These are phyloP conservation scores for Oenanthe sinensis DNA, from an alignment of 129 eudicot genomes.

Conservation along the genomic window DNA sequence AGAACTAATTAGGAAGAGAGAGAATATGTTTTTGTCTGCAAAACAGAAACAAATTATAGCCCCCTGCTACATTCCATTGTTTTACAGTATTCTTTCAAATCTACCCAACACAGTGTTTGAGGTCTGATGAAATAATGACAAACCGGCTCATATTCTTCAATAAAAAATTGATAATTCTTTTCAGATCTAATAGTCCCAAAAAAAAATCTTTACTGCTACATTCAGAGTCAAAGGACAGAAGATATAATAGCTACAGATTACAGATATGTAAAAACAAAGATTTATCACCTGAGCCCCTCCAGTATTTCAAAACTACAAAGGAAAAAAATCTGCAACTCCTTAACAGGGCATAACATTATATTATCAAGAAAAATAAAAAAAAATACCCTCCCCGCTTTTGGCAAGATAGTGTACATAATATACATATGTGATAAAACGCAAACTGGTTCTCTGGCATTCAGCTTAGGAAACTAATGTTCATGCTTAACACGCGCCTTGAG, in stretches of 20 bases:
- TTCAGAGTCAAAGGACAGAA: neutral
- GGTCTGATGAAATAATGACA: constrained; percentile 83
- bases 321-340: neutral
- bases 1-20: too few species aligned
- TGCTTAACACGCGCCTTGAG: constrained; percentile 69
- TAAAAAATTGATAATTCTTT: constrained; percentile 68
- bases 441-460: neutral
- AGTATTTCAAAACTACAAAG: neutral
- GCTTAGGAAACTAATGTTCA: constrained; percentile 38
- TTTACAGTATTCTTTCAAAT: too few species aligned
- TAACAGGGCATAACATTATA: neutral
- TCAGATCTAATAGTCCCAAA: constrained; percentile 37
- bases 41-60: too few species aligned
- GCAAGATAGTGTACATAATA: constrained; percentile 38
- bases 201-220: neutral
- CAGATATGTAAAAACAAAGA: neutral
- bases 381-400: constrained; percentile 3
- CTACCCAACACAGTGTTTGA: constrained; percentile 36
- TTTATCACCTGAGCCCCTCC: neutral
- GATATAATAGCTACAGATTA: neutral
- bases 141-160: constrained; percentile 6
- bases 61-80: too few species aligned
- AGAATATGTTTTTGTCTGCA: too few species aligned
- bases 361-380: neutral
- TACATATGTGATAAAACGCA: constrained; percentile 23